A percentile compares a stretch with the other conserved stretches of the same genome.
Evolutionary conservation across 2,329 filamentous ascomycete genomes (phyloP).

Genomic region (Endocalyx cinctus): DNA sequence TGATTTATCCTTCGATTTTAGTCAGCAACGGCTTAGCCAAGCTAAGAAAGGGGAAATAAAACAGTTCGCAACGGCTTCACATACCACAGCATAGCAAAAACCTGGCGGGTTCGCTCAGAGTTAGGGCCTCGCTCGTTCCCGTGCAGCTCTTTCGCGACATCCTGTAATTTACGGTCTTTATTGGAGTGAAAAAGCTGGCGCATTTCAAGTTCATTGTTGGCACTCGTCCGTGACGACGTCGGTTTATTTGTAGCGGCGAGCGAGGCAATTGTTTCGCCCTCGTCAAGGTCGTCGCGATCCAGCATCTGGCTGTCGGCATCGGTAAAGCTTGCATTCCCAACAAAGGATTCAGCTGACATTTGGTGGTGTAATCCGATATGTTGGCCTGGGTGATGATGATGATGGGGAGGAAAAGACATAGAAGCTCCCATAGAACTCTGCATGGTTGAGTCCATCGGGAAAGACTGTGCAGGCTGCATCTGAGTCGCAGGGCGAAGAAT

Average conservation of each 20-base stretch:
- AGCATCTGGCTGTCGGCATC: slow-evolving; percentile 57
- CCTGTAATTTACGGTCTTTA: slow-evolving; percentile 60
- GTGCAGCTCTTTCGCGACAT: slow-evolving; percentile 71
- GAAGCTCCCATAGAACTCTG: slow-evolving; percentile 40
- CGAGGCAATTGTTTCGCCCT: slow-evolving; percentile 48
- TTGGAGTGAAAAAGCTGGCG: slow-evolving; percentile 69
- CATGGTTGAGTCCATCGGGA: slow-evolving; percentile 46
- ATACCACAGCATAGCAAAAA: slow-evolving; percentile 87
- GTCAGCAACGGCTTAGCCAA: too few relatives aligned
- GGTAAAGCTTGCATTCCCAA: slow-evolving; percentile 48
- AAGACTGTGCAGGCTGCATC: slow-evolving; percentile 46
- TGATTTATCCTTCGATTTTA: slow-evolving; percentile 66
- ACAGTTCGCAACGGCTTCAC: too few relatives aligned
- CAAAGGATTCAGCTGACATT: slow-evolving; percentile 50
- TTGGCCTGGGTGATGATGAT: slow-evolving; percentile 35
- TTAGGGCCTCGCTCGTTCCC: slow-evolving; percentile 76
- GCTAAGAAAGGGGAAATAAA: background rate
- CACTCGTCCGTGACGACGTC: slow-evolving; percentile 59
- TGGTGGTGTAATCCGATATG: slow-evolving; percentile 52
- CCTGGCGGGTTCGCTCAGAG: slow-evolving; percentile 76
- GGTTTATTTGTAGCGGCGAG: slow-evolving; percentile 47
- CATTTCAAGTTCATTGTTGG: slow-evolving; percentile 78
- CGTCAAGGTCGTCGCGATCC: slow-evolving; percentile 56
- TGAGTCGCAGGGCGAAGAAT: slow-evolving; percentile 54
- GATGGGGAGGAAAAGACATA: slow-evolving; percentile 42